Percentiles rank a stretch among this genome's conserved stretches.
These are phyloP conservation scores for Triticum monococcum DNA, from an alignment of 176 grass and related monocot species.

Conservation along the genomic window DNA sequence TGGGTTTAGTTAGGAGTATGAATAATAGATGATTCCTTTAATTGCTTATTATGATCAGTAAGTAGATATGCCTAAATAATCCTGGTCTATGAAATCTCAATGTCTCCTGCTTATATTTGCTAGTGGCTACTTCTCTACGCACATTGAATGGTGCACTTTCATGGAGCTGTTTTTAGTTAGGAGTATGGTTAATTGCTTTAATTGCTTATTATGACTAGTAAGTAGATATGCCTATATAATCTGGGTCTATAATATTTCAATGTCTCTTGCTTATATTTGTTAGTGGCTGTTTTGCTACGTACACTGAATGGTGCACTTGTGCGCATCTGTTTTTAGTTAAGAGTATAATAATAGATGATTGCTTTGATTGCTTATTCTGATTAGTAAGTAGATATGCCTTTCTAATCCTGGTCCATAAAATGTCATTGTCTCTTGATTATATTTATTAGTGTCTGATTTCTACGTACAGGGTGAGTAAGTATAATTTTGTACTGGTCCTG, in stretches of 20 bases:
- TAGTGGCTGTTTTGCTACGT: neutral
- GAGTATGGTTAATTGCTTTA: neutral
- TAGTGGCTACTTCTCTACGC: neutral
- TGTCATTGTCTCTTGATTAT: neutral
- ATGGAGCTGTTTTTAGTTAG: neutral
- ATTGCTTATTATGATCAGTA: neutral
- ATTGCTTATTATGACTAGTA: neutral
- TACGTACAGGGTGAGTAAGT: neutral
- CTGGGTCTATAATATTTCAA: neutral
- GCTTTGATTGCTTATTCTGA: neutral
- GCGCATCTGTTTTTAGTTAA: neutral
- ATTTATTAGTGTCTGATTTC: neutral
- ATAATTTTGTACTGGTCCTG: neutral
- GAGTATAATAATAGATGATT: neutral
- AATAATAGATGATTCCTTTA: conserved; percentile 7
- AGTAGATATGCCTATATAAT: neutral
- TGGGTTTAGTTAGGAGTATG: neutral
- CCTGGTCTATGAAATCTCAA: neutral
- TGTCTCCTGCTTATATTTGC: neutral
- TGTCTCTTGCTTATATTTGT: neutral
- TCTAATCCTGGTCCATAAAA: conserved; percentile 4
- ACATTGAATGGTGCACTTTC: neutral
- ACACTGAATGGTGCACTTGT: neutral
- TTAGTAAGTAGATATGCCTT: neutral
- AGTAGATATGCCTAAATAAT: neutral